phyloP scores from a whole-genome alignment of 345 rosid genomes.

The Eucalyptus tenuipes region DNA sequence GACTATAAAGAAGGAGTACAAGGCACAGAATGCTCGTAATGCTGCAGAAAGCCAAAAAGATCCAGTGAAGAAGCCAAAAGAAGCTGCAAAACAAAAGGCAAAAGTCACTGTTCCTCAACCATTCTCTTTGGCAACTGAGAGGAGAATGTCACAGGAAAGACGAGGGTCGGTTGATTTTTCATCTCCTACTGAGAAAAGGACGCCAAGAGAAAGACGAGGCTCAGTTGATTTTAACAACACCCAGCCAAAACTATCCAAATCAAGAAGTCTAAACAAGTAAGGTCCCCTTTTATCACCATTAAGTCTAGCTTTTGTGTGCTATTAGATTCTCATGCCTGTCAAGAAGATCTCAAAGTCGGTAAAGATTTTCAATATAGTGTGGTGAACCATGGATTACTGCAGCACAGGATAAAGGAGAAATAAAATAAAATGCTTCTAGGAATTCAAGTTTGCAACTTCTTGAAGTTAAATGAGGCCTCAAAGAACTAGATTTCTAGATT shows the following conservation, averaged over 20 bases:
- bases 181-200: neutral
- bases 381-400: neutral
- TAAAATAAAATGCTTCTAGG: neutral
- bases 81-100: neutral
- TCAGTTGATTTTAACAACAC: neutral
- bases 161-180: neutral
- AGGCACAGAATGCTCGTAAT: neutral
- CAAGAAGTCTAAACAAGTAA: slow-evolving; percentile 15
- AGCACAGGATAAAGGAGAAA: neutral
- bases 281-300: neutral
- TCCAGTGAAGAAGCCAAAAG: slow-evolving; percentile 7
- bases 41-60: neutral
- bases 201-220: slow-evolving; percentile 1
- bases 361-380: neutral
- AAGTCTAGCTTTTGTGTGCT: neutral
- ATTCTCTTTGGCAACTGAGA: slow-evolving; percentile 20
- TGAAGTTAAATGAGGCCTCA: neutral
- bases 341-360: neutral
- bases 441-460: neutral
- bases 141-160: slow-evolving; percentile 14
- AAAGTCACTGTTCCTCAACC: slow-evolving; percentile 24
- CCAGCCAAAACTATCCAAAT: slow-evolving; percentile 5
- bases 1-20: neutral
- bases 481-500: neutral
- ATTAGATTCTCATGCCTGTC: neutral